Conservation (phyloP, 1,139 yeast genomes). For the Candida dubliniensis region DNA sequence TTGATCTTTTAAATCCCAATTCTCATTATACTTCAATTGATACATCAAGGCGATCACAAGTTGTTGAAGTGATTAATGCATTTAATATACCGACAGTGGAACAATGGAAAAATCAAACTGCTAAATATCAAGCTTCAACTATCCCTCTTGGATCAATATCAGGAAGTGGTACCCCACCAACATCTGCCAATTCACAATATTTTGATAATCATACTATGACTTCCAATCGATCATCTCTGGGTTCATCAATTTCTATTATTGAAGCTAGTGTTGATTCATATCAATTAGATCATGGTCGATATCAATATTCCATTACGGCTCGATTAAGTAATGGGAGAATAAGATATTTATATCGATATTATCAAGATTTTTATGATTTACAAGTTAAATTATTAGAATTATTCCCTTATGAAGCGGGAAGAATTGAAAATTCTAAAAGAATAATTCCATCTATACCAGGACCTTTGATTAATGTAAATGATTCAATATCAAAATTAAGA, state of each 20-base stretch:
- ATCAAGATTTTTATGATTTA: constrained; percentile 94
- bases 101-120: constrained; percentile 91
- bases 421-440: constrained; percentile 68
- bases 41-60: constrained; percentile 25
- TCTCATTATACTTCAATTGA: constrained; percentile 26
- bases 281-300: constrained; percentile 80
- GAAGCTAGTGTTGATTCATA: constrained; percentile 80
- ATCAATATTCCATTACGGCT: constrained; percentile 81
- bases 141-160: constrained; percentile 67
- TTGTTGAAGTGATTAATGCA: constrained; percentile 44
- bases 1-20: constrained; percentile 61
- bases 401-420: constrained; percentile 93
- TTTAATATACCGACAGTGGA: constrained; percentile 87
- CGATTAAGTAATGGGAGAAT: constrained; percentile 66
- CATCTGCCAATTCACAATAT: constrained; percentile 40
- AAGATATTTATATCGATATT: constrained; percentile 80
- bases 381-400: constrained; percentile 81
- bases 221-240: constrained; percentile 37
- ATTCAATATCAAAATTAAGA: constrained; percentile 80
- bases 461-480: constrained; percentile 90
- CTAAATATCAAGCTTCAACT: constrained; percentile 88
- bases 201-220: constrained; percentile 23
- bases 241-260: constrained; percentile 34
- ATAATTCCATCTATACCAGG: constrained; percentile 95
- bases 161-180: constrained; percentile 22